Conservation (phyloP, 2,329 filamentous ascomycete species). For the Metarhizium robertsii region DNA sequence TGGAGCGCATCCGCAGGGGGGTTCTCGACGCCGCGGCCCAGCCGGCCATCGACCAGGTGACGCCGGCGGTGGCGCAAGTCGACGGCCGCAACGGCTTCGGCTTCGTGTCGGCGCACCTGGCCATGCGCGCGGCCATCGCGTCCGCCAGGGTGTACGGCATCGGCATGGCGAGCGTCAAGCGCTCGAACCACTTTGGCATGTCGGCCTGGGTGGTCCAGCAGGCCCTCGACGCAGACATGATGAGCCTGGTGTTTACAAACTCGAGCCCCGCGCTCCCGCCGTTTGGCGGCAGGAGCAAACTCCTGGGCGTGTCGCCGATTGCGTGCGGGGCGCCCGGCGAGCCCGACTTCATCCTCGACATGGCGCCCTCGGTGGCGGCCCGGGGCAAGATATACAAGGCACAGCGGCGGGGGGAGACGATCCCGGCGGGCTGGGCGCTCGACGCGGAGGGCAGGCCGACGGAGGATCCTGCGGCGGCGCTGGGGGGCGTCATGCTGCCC, state of each 20-base stretch:
- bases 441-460: constrained; percentile 61
- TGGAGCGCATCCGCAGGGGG: constrained; percentile 60
- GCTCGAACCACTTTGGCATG: constrained; percentile 81
- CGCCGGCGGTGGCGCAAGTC: constrained; percentile 61
- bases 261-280: constrained; percentile 63
- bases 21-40: constrained; percentile 53
- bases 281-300: constrained; percentile 58
- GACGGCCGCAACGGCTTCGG: constrained; percentile 65
- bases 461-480: constrained; percentile 59
- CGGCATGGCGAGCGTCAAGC: constrained; percentile 66
- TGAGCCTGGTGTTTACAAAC: constrained; percentile 63
- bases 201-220: constrained; percentile 71
- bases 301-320: constrained; percentile 67
- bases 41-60: constrained; percentile 51
- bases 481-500: constrained; percentile 73
- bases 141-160: constrained; percentile 59
- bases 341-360: constrained; percentile 58
- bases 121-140: constrained; percentile 58
- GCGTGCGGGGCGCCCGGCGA: constrained; percentile 64
- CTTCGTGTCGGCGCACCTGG: constrained; percentile 58
- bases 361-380: constrained; percentile 61
- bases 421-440: constrained; percentile 66
- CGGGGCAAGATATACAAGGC: constrained; percentile 69
- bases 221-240: constrained; percentile 62
- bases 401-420: constrained; percentile 55